These are phyloP conservation scores for Globisporangium polare DNA, from an alignment of 352 stramenopile species.

Conservation along the genomic window DNA sequence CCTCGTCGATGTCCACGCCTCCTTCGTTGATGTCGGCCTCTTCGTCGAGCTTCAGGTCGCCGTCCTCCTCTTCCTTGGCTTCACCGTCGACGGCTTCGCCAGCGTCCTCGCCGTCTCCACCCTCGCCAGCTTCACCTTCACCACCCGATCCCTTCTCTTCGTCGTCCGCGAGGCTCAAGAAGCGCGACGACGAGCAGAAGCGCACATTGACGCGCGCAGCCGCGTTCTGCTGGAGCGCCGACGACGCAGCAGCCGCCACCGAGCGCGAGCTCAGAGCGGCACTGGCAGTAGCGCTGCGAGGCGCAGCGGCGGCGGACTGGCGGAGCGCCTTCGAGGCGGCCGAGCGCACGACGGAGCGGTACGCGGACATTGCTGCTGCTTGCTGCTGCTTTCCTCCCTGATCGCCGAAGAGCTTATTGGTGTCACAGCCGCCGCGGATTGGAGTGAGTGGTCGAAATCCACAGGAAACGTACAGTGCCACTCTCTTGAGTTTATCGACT, in stretches of 20 bases:
- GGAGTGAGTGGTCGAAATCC: neutral
- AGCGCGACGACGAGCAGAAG: constrained; percentile 59
- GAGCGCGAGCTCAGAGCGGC: neutral
- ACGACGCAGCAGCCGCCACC: constrained; percentile 3
- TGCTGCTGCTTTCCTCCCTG: constrained; percentile 2
- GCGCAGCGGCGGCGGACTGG: constrained; percentile 3
- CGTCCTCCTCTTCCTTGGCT: constrained; percentile 46
- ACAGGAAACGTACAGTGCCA: neutral
- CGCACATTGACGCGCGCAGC: constrained; percentile 16
- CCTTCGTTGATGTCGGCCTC: constrained; percentile 67
- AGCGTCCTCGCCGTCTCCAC: constrained; percentile 18
- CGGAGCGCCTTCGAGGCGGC: constrained; percentile 15
- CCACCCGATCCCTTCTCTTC: constrained; percentile 23
- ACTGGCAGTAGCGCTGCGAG: neutral
- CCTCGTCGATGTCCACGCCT: constrained; percentile 64
- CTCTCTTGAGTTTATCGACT: too few relatives aligned
- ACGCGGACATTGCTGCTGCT: constrained; percentile 24
- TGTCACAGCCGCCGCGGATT: neutral
- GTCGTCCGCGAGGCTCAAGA: constrained; percentile 69
- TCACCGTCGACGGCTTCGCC: constrained; percentile 24
- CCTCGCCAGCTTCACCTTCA: constrained; percentile 16
- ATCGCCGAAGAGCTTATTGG: neutral
- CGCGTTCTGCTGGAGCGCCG: neutral
- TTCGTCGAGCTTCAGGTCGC: constrained; percentile 57
- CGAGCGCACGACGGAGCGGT: constrained; percentile 22